A percentile compares a stretch with the other conserved stretches of the same genome.
These are phyloP conservation scores for Nosema muscidifuracis DNA, from an alignment of 371 early-diverging fungal species.

Conservation along the genomic window DNA sequence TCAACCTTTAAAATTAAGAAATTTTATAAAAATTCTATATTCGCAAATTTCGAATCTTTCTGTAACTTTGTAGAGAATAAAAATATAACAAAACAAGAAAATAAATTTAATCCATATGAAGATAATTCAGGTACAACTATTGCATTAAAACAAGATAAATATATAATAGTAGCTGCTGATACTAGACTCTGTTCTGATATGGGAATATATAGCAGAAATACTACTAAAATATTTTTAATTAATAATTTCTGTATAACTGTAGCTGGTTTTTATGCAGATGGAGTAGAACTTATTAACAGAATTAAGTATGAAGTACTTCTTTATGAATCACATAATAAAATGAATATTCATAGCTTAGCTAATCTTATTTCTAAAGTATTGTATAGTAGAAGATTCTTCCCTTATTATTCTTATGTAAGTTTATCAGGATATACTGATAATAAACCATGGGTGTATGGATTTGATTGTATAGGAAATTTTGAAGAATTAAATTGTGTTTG, in stretches of 20 bases:
- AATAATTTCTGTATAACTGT: constrained; percentile 72
- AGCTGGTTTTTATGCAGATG: constrained; percentile 88
- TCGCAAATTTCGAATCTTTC: not conserved
- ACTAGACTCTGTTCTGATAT: constrained; percentile 91
- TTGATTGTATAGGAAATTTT: constrained; percentile 89
- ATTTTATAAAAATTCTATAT: not conserved
- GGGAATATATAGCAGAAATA: constrained; percentile 81
- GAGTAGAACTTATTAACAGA: constrained; percentile 72
- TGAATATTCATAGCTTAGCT: constrained; percentile 78
- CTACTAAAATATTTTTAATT: constrained; percentile 80
- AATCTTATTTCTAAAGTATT: constrained; percentile 84
- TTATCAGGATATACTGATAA: constrained; percentile 83
- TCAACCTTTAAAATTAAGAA: too few relatives aligned
- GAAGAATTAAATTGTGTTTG: constrained; percentile 73
- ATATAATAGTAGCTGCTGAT: constrained; percentile 84
- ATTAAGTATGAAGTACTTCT: constrained; percentile 68
- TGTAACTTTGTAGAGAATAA: not conserved
- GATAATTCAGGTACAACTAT: constrained; percentile 76
- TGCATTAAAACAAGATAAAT: constrained; percentile 86
- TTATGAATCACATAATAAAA: constrained; percentile 68
- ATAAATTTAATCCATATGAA: constrained; percentile 63
- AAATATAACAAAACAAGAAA: not conserved
- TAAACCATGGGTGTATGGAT: constrained; percentile 69
- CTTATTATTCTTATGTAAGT: constrained; percentile 82
- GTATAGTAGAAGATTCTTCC: constrained; percentile 89